Percentiles rank a stretch among this genome's conserved stretches.
phyloP scores from a whole-genome alignment of 2,329 filamentous ascomycete species.

The Claviceps sp. region DNA sequence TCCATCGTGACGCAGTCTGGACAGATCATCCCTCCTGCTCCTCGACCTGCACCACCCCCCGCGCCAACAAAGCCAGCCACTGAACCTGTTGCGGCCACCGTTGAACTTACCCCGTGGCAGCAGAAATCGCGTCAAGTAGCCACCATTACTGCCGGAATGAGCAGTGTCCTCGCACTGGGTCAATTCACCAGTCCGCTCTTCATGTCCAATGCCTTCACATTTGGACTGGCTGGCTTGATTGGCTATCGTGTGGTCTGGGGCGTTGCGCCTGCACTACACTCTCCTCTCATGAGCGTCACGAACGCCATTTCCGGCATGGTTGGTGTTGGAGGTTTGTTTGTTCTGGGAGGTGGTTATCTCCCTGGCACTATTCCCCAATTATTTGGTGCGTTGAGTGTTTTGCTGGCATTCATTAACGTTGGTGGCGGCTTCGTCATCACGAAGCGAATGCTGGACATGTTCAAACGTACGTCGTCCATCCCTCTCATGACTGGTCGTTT shows the following conservation, averaged over 20 bases:
- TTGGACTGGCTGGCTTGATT: constrained; percentile 70
- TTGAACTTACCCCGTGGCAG: constrained; percentile 70
- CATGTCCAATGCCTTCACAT: constrained; percentile 80
- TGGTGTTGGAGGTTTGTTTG: constrained; percentile 75
- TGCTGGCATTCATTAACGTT: constrained; percentile 79
- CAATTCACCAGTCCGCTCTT: constrained; percentile 73
- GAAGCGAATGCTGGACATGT: constrained; percentile 90
- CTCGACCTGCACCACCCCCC: constrained; percentile 48
- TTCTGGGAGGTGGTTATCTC: constrained; percentile 70
- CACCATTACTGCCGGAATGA: constrained; percentile 65
- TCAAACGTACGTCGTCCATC: constrained; percentile 42
- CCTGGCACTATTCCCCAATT: constrained; percentile 67
- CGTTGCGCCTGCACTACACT: constrained; percentile 70
- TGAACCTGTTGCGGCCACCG: constrained; percentile 36
- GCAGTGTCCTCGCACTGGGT: constrained; percentile 58
- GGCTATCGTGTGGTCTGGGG: constrained; percentile 86
- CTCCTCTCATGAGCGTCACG: constrained; percentile 82
- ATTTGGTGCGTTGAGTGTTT: constrained; percentile 66
- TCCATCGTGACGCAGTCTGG: constrained; percentile 73
- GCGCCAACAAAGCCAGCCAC: constrained; percentile 31
- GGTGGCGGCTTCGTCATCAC: constrained; percentile 84
- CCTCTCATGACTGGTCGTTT: constrained; percentile 7
- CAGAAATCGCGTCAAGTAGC: constrained; percentile 65
- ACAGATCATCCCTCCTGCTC: constrained; percentile 60
- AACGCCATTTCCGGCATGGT: constrained; percentile 92